phyloP scores from a whole-genome alignment of 2,329 filamentous ascomycete genomes.

The Aureobasidium mangrovei region DNA sequence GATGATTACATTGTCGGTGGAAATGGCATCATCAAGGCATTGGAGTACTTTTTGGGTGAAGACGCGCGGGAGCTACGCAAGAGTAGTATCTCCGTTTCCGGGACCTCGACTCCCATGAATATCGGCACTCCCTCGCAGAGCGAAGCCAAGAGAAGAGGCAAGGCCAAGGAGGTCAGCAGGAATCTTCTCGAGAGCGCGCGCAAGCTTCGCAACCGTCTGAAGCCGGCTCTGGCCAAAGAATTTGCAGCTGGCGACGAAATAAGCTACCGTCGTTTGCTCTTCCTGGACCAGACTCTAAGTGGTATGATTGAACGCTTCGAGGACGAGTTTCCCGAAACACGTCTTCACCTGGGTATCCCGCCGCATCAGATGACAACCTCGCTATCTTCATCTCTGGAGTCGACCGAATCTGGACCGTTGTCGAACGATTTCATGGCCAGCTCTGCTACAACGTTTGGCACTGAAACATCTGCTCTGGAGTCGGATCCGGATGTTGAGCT shows the following conservation, averaged over 20 bases:
- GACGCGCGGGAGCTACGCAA: slow-evolving; percentile 49
- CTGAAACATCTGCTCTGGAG: slow-evolving; percentile 16
- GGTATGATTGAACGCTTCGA: slow-evolving; percentile 94
- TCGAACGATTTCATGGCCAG: slow-evolving; percentile 1
- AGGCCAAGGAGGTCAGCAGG: slow-evolving; percentile 88
- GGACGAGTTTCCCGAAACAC: slow-evolving; percentile 88
- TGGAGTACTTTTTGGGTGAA: slow-evolving; percentile 83
- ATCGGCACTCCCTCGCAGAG: slow-evolving; percentile 25
- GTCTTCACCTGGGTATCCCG: slow-evolving; percentile 36
- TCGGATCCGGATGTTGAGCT: slow-evolving; percentile 26
- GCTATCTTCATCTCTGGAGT: slow-evolving; percentile 15
- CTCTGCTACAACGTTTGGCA: slow-evolving; percentile 18
- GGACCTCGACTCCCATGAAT: slow-evolving; percentile 44
- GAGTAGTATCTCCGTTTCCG: slow-evolving; percentile 40
- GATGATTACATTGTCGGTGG: slow-evolving; percentile 95
- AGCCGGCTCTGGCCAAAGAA: slow-evolving; percentile 73
- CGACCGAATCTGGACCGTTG: slow-evolving; percentile 6
- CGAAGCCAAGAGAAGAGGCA: slow-evolving; percentile 39
- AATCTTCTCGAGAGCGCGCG: slow-evolving; percentile 78
- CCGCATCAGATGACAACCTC: background rate
- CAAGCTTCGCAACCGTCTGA: slow-evolving; percentile 75
- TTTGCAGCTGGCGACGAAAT: slow-evolving; percentile 60
- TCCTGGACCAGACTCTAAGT: slow-evolving; percentile 79
- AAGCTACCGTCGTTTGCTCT: slow-evolving; percentile 73
- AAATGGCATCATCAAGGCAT: slow-evolving; percentile 87